These are phyloP conservation scores for Scutellaria minor DNA, from an alignment of 257 asterid species.

Conservation along the genomic window DNA sequence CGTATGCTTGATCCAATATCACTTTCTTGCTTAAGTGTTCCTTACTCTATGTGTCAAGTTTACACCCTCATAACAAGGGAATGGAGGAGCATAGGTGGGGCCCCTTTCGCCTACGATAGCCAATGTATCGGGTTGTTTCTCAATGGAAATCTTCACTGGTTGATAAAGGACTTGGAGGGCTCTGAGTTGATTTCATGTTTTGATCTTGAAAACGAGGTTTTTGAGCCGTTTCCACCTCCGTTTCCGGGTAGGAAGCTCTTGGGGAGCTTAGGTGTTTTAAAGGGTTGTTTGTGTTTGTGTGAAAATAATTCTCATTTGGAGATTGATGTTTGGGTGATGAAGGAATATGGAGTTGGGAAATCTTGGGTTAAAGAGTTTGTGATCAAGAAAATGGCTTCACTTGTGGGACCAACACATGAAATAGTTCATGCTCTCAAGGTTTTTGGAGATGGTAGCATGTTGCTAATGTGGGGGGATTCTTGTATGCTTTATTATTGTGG, in stretches of 20 bases:
- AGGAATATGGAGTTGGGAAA: too few species aligned
- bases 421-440: too few species aligned
- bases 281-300: constrained; percentile 30
- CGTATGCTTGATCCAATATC: constrained; percentile 32
- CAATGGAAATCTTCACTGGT: constrained; percentile 57
- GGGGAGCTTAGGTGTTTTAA: constrained; percentile 43
- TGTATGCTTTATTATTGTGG: constrained; percentile 45
- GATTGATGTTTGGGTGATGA: too few species aligned
- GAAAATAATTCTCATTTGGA: too few species aligned
- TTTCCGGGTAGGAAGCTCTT: constrained; percentile 35
- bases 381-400: too few species aligned
- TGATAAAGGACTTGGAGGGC: constrained; percentile 43
- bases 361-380: too few species aligned
- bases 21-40: constrained; percentile 27
- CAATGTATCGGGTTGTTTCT: constrained; percentile 38
- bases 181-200: constrained; percentile 53
- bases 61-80: constrained; percentile 48
- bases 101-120: constrained; percentile 41
- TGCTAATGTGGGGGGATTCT: constrained; percentile 50
- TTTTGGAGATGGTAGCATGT: not conserved
- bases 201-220: constrained; percentile 52
- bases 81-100: constrained; percentile 43
- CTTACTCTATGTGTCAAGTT: constrained; percentile 48
- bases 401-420: too few species aligned
- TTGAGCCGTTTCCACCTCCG: constrained; percentile 48